A percentile compares a stretch with the other conserved stretches of the same genome.
phyloP scores from a whole-genome alignment of 164 flowering plant species.

The Euptelea pleiosperma region DNA sequence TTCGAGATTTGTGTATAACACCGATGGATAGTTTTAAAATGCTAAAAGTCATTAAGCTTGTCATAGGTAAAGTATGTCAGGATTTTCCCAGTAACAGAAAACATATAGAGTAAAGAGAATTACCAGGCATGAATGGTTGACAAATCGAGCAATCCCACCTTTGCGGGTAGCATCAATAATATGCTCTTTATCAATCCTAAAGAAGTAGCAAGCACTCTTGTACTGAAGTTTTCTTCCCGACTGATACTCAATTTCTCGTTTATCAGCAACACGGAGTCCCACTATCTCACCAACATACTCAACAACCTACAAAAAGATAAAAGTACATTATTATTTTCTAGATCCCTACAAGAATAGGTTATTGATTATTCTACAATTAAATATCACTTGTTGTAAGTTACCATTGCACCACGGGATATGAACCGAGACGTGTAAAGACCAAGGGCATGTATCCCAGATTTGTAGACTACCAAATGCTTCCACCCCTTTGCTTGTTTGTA shows the following conservation, averaged over 20 bases:
- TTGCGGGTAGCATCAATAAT: constrained; percentile 71
- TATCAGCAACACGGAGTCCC: constrained; percentile 67
- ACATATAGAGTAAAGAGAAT: background rate
- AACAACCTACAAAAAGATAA: constrained; percentile 47
- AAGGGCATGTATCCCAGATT: constrained; percentile 77
- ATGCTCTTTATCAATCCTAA: constrained; percentile 69
- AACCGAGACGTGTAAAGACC: constrained; percentile 76
- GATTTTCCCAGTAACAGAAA: too few relatives aligned
- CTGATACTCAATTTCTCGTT: constrained; percentile 63
- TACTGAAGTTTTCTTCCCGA: constrained; percentile 57
- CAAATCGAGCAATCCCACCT: constrained; percentile 87
- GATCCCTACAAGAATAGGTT: background rate
- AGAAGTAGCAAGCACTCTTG: constrained; percentile 74
- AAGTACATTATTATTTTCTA: constrained; percentile 1
- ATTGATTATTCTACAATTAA: background rate
- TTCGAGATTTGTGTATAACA: too few relatives aligned
- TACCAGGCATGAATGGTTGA: constrained; percentile 80
- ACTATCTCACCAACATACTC: constrained; percentile 82
- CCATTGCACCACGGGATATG: constrained; percentile 69
- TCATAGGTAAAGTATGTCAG: too few relatives aligned
- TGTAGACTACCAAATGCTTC: constrained; percentile 69
- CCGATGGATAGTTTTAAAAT: background rate
- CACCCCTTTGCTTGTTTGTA: constrained; percentile 64
- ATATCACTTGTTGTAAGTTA: constrained; percentile 16
- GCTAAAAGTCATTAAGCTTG: background rate